phyloP scores from a whole-genome alignment of 2,329 filamentous ascomycete species.

The Alternaria panax region DNA sequence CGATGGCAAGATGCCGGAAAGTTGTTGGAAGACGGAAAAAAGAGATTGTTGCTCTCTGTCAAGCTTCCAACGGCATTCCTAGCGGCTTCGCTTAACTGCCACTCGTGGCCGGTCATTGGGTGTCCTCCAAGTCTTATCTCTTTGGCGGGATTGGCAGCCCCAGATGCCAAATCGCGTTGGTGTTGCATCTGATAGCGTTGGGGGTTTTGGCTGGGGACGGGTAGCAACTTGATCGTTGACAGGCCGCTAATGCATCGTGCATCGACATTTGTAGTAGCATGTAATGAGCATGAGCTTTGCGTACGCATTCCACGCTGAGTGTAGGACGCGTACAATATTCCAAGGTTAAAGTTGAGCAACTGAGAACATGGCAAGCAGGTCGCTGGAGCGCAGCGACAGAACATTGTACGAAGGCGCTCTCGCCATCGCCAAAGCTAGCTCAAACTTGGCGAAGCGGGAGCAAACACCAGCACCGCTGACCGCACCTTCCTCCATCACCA shows the following conservation, averaged over 20 bases:
- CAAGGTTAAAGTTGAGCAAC: background rate
- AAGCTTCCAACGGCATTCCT: conserved; percentile 18
- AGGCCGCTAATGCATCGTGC: background rate
- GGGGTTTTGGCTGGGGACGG: background rate
- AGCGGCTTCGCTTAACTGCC: conserved; percentile 10
- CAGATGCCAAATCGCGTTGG: background rate
- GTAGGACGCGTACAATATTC: background rate
- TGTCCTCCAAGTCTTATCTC: conserved; percentile 28
- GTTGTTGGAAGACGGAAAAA: conserved; percentile 19
- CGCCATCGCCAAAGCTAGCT: background rate
- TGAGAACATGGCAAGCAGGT: background rate
- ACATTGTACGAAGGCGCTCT: background rate
- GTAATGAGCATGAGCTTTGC: background rate
- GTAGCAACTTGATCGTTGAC: background rate
- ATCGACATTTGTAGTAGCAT: background rate
- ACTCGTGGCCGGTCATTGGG: conserved; percentile 8
- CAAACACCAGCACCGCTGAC: background rate
- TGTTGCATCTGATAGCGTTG: background rate
- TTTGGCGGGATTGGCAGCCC: conserved; percentile 5
- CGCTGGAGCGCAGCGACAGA: background rate
- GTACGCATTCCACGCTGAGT: no score
- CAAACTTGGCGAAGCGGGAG: background rate
- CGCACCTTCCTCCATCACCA: background rate
- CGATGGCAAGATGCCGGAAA: conserved; percentile 11
- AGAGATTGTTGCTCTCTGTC: conserved; percentile 19